Conservation (phyloP, 345 rosid species). For the Eucalyptus cloeziana region DNA sequence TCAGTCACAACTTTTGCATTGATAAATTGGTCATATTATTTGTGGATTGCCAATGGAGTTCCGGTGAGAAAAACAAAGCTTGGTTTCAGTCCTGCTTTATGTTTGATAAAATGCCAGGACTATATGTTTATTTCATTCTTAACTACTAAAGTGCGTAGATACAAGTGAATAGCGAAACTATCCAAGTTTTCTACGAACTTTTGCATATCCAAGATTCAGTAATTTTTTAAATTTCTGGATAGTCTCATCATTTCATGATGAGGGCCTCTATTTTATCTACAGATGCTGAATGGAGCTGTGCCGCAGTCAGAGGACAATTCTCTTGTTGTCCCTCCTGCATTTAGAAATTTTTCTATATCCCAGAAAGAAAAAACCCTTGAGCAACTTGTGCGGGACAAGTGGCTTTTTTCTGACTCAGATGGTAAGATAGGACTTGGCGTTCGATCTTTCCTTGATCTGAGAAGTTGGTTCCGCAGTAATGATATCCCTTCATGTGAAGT, state of each 20-base stretch:
- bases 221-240: background rate
- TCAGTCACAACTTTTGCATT: background rate
- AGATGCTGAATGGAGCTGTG: conserved; percentile 24
- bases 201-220: background rate
- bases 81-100: background rate
- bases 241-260: background rate
- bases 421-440: conserved; percentile 68
- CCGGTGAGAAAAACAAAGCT: background rate
- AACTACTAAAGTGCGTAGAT: background rate
- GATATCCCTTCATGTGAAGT: conserved; percentile 75
- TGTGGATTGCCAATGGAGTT: background rate
- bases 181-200: background rate
- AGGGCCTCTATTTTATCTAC: conserved; percentile 1
- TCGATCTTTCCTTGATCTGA: conserved; percentile 76
- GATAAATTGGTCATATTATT: background rate
- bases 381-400: conserved; percentile 60
- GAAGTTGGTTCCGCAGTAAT: conserved; percentile 65
- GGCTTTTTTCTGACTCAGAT: conserved; percentile 57
- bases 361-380: conserved; percentile 77
- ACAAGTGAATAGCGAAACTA: background rate
- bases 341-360: conserved; percentile 68
- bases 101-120: background rate
- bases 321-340: conserved; percentile 45
- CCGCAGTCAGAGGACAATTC: conserved; percentile 25
- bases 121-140: background rate